Base-by-base conservation (phyloP, 306 rosid genomes). In the Fragaria ananassa region DNA sequence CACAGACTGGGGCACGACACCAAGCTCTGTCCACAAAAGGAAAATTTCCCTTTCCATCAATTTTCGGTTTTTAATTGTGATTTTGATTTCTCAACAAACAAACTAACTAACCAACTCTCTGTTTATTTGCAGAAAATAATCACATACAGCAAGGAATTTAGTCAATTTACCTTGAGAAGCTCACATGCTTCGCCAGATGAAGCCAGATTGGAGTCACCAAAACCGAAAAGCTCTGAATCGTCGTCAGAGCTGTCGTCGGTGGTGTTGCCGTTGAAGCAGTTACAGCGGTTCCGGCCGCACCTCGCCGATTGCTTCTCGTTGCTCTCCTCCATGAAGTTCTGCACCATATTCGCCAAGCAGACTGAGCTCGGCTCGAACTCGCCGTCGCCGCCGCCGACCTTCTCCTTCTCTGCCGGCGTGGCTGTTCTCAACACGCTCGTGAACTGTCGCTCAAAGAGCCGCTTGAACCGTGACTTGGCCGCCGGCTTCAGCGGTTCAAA, bases 281-380 rank as follows among this genome's bases (percentile, higher is more conserved):
- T 87, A 78, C 89, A 81, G 79, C 97, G 88, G 79, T 76, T 90
- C 37, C 91, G 89, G 63, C 85, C 86, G 71, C 89, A 86, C 83
- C 62, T 73, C 3, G 81, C 54, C 57, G 83, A 69, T 25, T 80
- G 84, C 77, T 83, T 94, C 83, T 91, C 98, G 83, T 69, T 87
- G 77, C 74, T 85, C 63, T 87, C 97, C 76, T 94, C 98, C 12
- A 94, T 89, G 85, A 90, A 94, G 75, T 75, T 90, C 80, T 81
- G 93, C 63, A 95, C 98, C 98, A 95, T 95, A 70, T 82, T 92
- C 61, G 89, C 86, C 80, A 95, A 56, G 86, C 97, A 87, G 42
- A 79, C 63, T 0, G 98, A 92, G 63, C 89, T 90, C 61, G 97
- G 97, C 69, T 95, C 97, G 6, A 89, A 82, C 74, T 88, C 92